Evolutionary conservation across 345 rosid genomes (phyloP), one percentile per base, ranked within the genome.

Genomic region (Erodium maritimum): DNA sequence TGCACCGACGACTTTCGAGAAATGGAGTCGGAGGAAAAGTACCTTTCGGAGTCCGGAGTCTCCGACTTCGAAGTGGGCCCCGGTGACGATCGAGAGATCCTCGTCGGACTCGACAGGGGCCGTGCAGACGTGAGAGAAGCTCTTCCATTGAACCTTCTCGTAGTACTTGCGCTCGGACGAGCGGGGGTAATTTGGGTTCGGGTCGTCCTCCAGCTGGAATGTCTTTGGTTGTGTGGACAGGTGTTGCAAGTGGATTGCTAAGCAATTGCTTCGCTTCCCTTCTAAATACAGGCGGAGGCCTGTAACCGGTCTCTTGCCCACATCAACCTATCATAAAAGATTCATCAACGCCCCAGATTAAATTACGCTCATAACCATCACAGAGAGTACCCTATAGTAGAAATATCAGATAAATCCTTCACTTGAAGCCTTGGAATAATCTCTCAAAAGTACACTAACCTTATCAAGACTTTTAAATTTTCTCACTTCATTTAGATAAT

Each of bases 221-320:
- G 70, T 72, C 65, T 75, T 70, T 1, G 82, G 82, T 61, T 71
- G 75, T 9, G 82, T 71, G 3, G 82, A 78, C 29, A 75, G 82
- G 70, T 78, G 82, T 67, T 78, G 82, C 66, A 78, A 60, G 56
- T 78, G 82, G 25, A 78, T 67, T 59, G 82, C 82, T 50, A 78
- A 62, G 63, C 73, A 71, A 24, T 75, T 78, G 69, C 77, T 69
- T 58, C 73, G 69, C 65, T 72, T 78, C 18, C 82, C 82, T 66
- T 78, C 82, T 17, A 78, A 71, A 59, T 74, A 74, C 54, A 78
- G 73, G 56, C 82, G 67, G 55, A 78, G 72, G 46, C 82, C 82
- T 25, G 82, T 78, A 18, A 78, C 79, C 18, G 82, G 82, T 57
- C 70, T 69, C 69, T 67, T 72, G 51, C 79, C 82, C 54, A 75